Evolutionary conservation across 2,329 filamentous ascomycete genomes (phyloP), one percentile per base, ranked within the genome.

Genomic region (Ceratocystis destructans): DNA sequence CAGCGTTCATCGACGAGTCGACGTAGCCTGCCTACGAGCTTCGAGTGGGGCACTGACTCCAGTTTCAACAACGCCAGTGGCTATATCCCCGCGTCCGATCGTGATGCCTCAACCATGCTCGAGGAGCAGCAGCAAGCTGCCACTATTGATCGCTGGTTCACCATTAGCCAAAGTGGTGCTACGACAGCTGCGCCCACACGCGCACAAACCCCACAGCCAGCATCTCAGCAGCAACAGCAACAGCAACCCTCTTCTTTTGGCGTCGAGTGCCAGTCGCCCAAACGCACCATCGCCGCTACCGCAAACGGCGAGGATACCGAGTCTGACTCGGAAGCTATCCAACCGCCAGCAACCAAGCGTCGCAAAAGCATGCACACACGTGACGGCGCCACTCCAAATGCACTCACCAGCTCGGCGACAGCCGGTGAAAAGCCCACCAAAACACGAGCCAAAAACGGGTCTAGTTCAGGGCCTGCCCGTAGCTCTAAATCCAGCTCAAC

Each of bases 31-130:
- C 59, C 57, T n/a, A 50, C 61, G 46, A 67, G 81, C 64, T 77
- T 87, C 57, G 82, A 83, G 69, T 89, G 84, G 82, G 87, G 87
- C 8, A 87, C 87, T 0, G 87, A 90, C 73, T 73, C 79, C n/a
- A 83, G 78, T 67, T 90, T 90, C 72, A 79, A 77, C 68, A 74
- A 75, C 25, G 73, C 79, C 5, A 82, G 83, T 70, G 80, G 79
- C n/a, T 90, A 86, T 70, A 76, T 82, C 5, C 81, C 85, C 0
- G 77, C 78, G 8, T 78, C 80, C 5, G 76, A 79, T 67, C 80
- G 82, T 70, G 84, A 86, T 25, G 53, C 66, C 17, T 61, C 66
- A 2, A 41, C 50, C n/a, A 59, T 64, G 7, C 66, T 85, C 41
- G 79, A 82, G 46, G 78, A 80, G 68, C 77, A 80, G 44, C 78